These are phyloP conservation scores for Coemansia sp. DNA, from an alignment of 192 early-diverging fungal species.

Conservation along the genomic window DNA sequence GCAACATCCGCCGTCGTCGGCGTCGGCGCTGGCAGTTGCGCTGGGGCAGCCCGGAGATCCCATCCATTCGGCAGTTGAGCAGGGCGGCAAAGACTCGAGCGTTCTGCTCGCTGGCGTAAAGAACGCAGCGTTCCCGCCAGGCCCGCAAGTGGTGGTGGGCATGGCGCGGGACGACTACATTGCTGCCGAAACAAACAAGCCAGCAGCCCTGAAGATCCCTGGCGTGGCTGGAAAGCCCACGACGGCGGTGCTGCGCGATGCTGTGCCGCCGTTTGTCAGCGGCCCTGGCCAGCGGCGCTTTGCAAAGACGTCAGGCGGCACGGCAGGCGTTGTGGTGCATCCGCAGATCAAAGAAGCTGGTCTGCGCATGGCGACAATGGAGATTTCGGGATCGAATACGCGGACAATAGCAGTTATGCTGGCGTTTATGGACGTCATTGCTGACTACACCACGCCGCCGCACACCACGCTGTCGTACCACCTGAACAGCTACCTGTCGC, in stretches of 20 bases:
- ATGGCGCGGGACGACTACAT: constrained; percentile 41
- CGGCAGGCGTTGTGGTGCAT: constrained; percentile 61
- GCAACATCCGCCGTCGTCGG: constrained; percentile 46
- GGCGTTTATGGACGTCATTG: constrained; percentile 85
- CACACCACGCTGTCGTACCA: constrained; percentile 76
- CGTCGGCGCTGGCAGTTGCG: constrained; percentile 21
- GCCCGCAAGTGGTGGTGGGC: constrained; percentile 45
- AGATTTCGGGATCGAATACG: constrained; percentile 89
- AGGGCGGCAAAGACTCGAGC: constrained; percentile 22
- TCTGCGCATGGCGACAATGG: constrained; percentile 80
- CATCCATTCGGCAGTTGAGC: constrained; percentile 26
- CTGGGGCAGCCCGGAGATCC: constrained; percentile 13
- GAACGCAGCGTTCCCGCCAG: constrained; percentile 45
- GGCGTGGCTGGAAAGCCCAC: constrained; percentile 18
- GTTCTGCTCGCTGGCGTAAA: constrained; percentile 35
- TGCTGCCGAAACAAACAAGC: constrained; percentile 26
- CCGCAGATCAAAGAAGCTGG: constrained; percentile 85
- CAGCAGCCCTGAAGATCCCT: constrained; percentile 16
- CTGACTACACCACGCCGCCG: constrained; percentile 86
- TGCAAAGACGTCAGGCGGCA: constrained; percentile 26
- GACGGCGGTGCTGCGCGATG: constrained; percentile 31
- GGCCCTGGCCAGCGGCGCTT: constrained; percentile 38
- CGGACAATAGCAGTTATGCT: constrained; percentile 84
- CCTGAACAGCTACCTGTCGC: constrained; percentile 77
- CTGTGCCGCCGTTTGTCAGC: constrained; percentile 41